These are phyloP conservation scores for Elsinoe necatrix DNA, from an alignment of 2,329 filamentous ascomycete genomes.

Conservation along the genomic window DNA sequence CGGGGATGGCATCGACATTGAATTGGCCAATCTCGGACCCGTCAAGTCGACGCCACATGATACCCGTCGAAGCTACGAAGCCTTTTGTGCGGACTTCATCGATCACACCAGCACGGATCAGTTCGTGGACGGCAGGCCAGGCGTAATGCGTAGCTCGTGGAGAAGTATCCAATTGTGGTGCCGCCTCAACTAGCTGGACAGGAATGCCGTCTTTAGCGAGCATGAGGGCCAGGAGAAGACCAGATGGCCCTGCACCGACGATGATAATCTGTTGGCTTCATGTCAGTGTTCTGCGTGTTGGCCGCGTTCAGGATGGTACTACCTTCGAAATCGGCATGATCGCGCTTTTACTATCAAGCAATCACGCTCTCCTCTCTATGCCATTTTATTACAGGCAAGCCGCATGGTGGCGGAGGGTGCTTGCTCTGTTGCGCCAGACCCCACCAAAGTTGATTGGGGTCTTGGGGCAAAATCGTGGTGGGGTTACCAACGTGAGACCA, in stretches of 20 bases:
- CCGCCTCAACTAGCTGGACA: constrained; percentile 29
- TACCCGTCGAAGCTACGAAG: constrained; percentile 21
- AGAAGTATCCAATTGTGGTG: constrained; percentile 24
- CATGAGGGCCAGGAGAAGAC: constrained; percentile 34
- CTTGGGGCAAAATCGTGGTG: too few relatives aligned
- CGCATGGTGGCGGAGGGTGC: too few relatives aligned
- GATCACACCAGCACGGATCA: constrained; percentile 32
- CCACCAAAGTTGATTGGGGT: too few relatives aligned
- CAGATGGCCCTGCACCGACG: constrained; percentile 35
- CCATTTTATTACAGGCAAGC: too few relatives aligned
- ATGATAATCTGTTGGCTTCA: constrained; percentile 25
- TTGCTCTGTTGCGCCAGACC: too few relatives aligned
- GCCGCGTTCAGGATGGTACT: neutral
- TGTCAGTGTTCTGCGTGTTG: neutral
- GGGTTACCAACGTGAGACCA: too few relatives aligned
- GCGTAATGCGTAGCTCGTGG: constrained; percentile 38
- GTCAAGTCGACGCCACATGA: constrained; percentile 24
- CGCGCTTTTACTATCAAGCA: neutral
- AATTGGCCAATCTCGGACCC: constrained; percentile 24
- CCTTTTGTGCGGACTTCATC: constrained; percentile 27
- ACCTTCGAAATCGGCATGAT: neutral
- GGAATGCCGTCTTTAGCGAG: constrained; percentile 30
- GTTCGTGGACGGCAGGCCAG: constrained; percentile 33
- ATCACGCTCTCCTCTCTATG: too few relatives aligned
- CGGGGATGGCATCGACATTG: constrained; percentile 23